Evolutionary conservation across 768 basidiomycete species (phyloP).

Genomic region (Lyophyllum decastes): DNA sequence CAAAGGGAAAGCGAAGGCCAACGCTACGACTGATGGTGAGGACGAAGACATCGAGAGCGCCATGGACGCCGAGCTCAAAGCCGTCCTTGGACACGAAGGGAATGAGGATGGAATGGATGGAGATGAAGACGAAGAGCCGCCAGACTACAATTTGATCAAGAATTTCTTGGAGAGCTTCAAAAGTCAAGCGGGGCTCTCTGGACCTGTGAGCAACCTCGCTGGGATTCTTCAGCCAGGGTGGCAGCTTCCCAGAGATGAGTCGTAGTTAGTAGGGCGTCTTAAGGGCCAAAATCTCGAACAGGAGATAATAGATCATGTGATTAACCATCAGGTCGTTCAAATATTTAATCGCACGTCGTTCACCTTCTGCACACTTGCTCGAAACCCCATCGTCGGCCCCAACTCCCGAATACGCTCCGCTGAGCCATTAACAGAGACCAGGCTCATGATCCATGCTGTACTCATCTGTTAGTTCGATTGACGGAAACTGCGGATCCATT

Average conservation of each 20-base stretch:
- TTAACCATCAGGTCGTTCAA: background rate
- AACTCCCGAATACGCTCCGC: background rate
- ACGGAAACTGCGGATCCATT: background rate
- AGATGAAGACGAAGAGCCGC: constrained; percentile 55
- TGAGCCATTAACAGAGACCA: constrained; percentile 5
- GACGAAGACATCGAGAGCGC: constrained; percentile 76
- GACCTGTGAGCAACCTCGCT: constrained; percentile 89
- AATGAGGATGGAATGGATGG: constrained; percentile 51
- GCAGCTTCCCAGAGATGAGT: constrained; percentile 70
- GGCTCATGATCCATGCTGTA: constrained; percentile 79
- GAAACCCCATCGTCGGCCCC: background rate
- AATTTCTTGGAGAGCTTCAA: constrained; percentile 97
- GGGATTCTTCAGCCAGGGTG: constrained; percentile 81
- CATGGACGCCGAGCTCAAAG: constrained; percentile 87
- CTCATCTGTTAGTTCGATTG: constrained; percentile 65
- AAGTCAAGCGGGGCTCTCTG: constrained; percentile 84
- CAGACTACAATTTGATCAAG: constrained; percentile 92
- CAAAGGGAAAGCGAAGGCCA: constrained; percentile 49
- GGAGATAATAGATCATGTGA: constrained; percentile 13
- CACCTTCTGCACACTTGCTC: background rate
- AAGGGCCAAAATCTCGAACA: too few species aligned
- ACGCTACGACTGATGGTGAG: constrained; percentile 39
- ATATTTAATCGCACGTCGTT: too few species aligned
- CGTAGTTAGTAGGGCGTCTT: constrained; percentile 28
- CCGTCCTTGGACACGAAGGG: constrained; percentile 53